Base-by-base conservation (phyloP, 108 stramenopile species). In the Skeletonema tropicum region DNA sequence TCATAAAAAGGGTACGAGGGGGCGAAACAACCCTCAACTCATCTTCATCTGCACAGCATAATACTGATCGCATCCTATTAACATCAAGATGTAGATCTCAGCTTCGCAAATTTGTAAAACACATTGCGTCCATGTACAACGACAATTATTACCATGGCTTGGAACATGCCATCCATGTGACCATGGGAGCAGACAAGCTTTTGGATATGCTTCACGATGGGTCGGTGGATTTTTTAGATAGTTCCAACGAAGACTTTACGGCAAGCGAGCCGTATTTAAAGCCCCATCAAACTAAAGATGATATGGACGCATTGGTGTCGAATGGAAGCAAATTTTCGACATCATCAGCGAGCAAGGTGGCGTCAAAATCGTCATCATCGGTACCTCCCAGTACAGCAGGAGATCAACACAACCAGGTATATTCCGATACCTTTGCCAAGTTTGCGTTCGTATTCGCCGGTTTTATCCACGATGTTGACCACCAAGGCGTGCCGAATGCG, bases 121-220 rank as follows among this genome's bases (percentile, higher is more conserved):
- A 57, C 32, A 88, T 92, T 36, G 88, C 88, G 8, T 66, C 71
- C 57, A 75, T 87, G 75, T 92, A 92, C 61, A 75, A 63, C 6
- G 69, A 85, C 59, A 84, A 87, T 70, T 62, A 67, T 23, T 92
- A 89, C 49, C 91, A 92, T 79, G 85, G 83, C 62, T 84, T 89
- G 41, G 83, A 86, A 39, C 88, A 89, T 42, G 88, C 88, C 17
- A 69, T 73, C 15, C 84, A 87, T 48, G 87, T 85, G 29, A 82
- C 87, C 46, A 81, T 83, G 84, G 80, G 84, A 21, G 73, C 86
- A 10, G 75, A 85, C 23, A 87, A 89, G 65, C 71, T 89, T 9
- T 79, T 89, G n/a, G 81, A 82, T 6, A 74, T 82, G 81, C 66
- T 82, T 71, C 61, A 77, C 9, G 76, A 82, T 1, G 67, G 71